Base-by-base conservation (phyloP, 306 rosid genomes). In the Fagus crenata region DNA sequence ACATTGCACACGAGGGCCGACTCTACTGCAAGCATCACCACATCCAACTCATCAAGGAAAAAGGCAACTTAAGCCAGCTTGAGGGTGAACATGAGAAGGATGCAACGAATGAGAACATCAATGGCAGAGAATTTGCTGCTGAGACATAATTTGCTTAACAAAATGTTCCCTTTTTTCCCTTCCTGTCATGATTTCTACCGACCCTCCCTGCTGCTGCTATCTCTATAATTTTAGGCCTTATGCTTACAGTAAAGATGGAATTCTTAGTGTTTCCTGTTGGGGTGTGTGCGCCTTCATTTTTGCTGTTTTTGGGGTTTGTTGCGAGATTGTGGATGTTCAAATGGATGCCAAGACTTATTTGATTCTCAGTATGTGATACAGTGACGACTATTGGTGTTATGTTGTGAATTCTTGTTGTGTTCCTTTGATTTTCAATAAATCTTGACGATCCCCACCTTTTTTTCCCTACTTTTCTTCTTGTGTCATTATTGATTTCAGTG, bases 11-110 rank as follows among this genome's bases (percentile, higher is more conserved):
- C 0, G 99, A 95, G 89, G 97, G 97, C 37, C 87, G 93, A 49
- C 97, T 95, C 80, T 95, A 92, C 88, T 95, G 99, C 91, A 95
- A 92, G 36, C 96, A 95, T 75, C 99, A 95, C 85, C 97, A 95
- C 73, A 82, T 77, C 80, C 99, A 95, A 84, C 95, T 95, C 77
- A 95, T 95, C 80, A 92, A 81, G 91, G 96, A 92, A 85, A 95
- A 92, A 81, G 99, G 99, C 5, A 95, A 95, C 86, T 81, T 95
- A 64, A 95, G 97, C 90, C 97, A 95, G 89, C 99, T 95, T 35
- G 98, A 94, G 76, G 98, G 97, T 58, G 97, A 90, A 68, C 74
- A 85, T 54, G 95, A 83, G 69, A 89, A 82, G 84, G 81, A 55
- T 60, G 67, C 82, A 40, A 28, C 15, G 46, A 69, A 78, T 42